Evolutionary conservation across 129 eudicot species (phyloP).

Genomic region (Tanacetum coccineum): DNA sequence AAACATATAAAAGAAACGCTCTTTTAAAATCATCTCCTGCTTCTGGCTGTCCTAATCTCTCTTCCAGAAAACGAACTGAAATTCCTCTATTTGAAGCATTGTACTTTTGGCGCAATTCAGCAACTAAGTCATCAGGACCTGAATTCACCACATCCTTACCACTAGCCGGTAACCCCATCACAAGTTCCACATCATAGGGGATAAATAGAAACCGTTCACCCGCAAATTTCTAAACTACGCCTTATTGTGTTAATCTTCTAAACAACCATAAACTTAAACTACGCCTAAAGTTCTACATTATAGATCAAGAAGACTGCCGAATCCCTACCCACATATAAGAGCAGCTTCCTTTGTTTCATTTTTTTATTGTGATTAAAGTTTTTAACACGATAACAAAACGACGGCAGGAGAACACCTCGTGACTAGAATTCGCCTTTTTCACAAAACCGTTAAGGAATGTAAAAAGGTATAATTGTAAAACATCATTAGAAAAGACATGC

Average conservation of each 20-base stretch:
- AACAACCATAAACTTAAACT: slow-evolving; percentile 72
- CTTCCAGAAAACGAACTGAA: slow-evolving; percentile 67
- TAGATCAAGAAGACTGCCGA: slow-evolving; percentile 75
- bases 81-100: slow-evolving; percentile 79
- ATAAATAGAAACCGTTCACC: slow-evolving; percentile 67
- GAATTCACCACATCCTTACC: slow-evolving; percentile 79
- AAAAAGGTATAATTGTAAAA: not conserved
- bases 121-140: slow-evolving; percentile 69
- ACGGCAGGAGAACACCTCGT: slow-evolving; percentile 87
- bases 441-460: not conserved
- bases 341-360: slow-evolving; percentile 68
- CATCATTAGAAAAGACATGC: not conserved
- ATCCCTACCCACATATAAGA: slow-evolving; percentile 78
- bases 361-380: slow-evolving; percentile 49
- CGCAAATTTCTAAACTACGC: slow-evolving; percentile 70
- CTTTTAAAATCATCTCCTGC: slow-evolving; percentile 83
- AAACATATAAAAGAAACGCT: slow-evolving; percentile 64
- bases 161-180: slow-evolving; percentile 68
- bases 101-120: slow-evolving; percentile 61
- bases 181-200: slow-evolving; percentile 71
- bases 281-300: slow-evolving; percentile 70
- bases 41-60: slow-evolving; percentile 57
- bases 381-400: slow-evolving; percentile 69
- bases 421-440: slow-evolving; percentile 64
- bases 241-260: slow-evolving; percentile 71